Evolutionary conservation across 164 flowering plant genomes (phyloP).

Genomic region (Akebia trifoliata): DNA sequence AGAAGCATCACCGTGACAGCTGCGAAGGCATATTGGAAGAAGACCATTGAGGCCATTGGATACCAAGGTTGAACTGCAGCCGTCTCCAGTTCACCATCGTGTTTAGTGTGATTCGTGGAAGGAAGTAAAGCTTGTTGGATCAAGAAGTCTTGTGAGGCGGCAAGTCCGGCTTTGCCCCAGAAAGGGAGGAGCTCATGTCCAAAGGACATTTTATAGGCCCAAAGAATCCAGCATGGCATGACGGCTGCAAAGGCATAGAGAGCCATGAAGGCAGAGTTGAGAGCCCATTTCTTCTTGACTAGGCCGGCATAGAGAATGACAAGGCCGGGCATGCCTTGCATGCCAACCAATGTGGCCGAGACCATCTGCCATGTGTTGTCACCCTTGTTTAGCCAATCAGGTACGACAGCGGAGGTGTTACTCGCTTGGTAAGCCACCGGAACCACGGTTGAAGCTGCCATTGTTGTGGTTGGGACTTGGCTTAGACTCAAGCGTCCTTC

Average conservation of each 20-base stretch:
- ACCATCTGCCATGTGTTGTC: too few relatives aligned
- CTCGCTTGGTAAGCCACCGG: not conserved
- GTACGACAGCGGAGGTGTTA: conserved; percentile 10
- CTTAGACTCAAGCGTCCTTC: not conserved
- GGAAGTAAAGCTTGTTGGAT: conserved; percentile 12
- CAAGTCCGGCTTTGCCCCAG: conserved; percentile 22
- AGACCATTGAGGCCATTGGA: conserved; percentile 28
- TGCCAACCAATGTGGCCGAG: too few relatives aligned
- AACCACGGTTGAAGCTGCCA: not conserved
- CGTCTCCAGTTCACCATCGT: conserved; percentile 6
- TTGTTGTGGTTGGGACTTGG: not conserved
- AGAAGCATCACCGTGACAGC: conserved; percentile 27
- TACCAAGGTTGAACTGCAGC: conserved; percentile 9
- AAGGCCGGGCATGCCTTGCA: too few relatives aligned
- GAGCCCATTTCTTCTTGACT: conserved; percentile 33
- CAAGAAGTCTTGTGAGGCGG: conserved; percentile 17
- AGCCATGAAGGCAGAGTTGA: conserved; percentile 31
- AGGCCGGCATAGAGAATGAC: conserved; percentile 28
- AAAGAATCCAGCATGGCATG: conserved; percentile 23
- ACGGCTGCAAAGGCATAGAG: conserved; percentile 30
- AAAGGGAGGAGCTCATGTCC: conserved; percentile 24
- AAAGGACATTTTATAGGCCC: conserved; percentile 24
- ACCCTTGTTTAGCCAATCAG: too few relatives aligned
- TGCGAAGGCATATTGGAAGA: conserved; percentile 27
- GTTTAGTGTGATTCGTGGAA: conserved; percentile 11